Evolutionary conservation across 768 basidiomycete genomes (phyloP).

Genomic region (Crassisporium funariophilum): DNA sequence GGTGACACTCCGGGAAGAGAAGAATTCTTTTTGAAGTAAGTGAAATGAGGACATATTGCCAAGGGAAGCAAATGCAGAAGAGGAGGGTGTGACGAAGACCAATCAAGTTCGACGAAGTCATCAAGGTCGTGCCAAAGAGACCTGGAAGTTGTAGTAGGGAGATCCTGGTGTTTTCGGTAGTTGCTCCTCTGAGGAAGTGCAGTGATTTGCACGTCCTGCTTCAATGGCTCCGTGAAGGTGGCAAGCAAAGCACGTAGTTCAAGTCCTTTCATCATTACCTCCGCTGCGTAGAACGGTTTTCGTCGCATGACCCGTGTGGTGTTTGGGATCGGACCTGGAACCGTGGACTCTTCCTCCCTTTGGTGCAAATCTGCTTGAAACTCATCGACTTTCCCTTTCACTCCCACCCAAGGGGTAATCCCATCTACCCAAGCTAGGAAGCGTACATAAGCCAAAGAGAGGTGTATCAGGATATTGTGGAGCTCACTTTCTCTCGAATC

Average conservation of each 20-base stretch:
- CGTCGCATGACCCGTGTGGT: constrained; percentile 64
- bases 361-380: constrained; percentile 94
- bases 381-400: constrained; percentile 80
- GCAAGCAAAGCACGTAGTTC: constrained; percentile 81
- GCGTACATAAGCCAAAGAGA: constrained; percentile 7
- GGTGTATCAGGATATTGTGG: neutral
- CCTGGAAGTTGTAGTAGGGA: constrained; percentile 43
- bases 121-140: constrained; percentile 75
- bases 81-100: constrained; percentile 56
- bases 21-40: constrained; percentile 71
- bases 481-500: constrained; percentile 64
- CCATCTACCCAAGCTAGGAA: constrained; percentile 74
- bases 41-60: constrained; percentile 80
- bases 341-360: constrained; percentile 76
- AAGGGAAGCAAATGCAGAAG: constrained; percentile 69
- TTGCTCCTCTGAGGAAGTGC: constrained; percentile 47
- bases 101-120: constrained; percentile 83
- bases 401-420: constrained; percentile 76
- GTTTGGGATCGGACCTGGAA: constrained; percentile 56
- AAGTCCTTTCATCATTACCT: constrained; percentile 75
- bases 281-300: constrained; percentile 88
- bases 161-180: constrained; percentile 48
- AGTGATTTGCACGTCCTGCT: constrained; percentile 55
- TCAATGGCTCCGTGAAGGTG: constrained; percentile 71
- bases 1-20: constrained; percentile 40